Percentiles rank a stretch among this genome's conserved stretches.
Evolutionary conservation across 108 stramenopile genomes (phyloP).

Genomic region (Nitzschia putrida): DNA sequence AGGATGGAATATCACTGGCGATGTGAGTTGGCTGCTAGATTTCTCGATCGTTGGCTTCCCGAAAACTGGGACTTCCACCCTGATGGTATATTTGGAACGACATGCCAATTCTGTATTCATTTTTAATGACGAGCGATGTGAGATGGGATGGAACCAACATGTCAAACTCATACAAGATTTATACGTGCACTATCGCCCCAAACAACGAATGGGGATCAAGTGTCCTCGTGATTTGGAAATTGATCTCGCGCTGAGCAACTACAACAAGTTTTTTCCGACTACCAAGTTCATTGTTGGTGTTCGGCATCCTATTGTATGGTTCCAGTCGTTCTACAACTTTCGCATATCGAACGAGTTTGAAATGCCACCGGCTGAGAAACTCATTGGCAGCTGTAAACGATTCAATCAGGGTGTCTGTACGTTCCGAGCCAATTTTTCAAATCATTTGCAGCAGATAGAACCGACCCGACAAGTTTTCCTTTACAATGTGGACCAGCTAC

Average conservation of each 20-base stretch:
- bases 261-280: constrained; percentile 45
- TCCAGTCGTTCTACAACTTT: constrained; percentile 79
- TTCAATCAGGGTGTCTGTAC: constrained; percentile 55
- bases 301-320: constrained; percentile 78
- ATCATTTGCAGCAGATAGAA: constrained; percentile 28
- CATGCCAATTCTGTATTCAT: constrained; percentile 35
- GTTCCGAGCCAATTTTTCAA: constrained; percentile 60
- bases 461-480: constrained; percentile 40
- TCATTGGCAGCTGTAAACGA: constrained; percentile 40
- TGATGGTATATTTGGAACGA: constrained; percentile 53
- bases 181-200: constrained; percentile 25
- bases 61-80: constrained; percentile 74
- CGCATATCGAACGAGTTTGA: constrained; percentile 53
- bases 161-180: constrained; percentile 38
- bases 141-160: constrained; percentile 47
- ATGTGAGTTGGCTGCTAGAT: constrained; percentile 56
- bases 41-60: constrained; percentile 83
- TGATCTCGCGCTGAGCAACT: constrained; percentile 32
- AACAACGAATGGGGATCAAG: constrained; percentile 41
- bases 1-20: constrained; percentile 44
- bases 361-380: constrained; percentile 46
- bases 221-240: constrained; percentile 57
- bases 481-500: constrained; percentile 49
- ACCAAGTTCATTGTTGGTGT: constrained; percentile 73
- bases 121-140: constrained; percentile 53